Evolutionary conservation across 2,329 filamentous ascomycete species (phyloP), one percentile per base, ranked within the genome.

Genomic region (Hymenoscyphus linearis): DNA sequence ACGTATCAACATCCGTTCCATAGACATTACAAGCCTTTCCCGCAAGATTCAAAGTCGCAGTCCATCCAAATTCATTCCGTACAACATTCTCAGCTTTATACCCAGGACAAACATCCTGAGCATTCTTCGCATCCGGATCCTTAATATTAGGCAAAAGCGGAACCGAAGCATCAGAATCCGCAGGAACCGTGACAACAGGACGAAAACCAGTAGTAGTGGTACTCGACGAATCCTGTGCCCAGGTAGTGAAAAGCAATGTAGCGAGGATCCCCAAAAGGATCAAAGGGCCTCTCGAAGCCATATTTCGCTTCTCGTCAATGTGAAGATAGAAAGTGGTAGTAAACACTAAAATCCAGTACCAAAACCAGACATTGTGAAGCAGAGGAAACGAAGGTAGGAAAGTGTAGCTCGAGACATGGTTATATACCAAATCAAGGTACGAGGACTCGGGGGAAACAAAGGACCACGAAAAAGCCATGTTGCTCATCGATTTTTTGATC

Each of bases 21-120:
- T 93, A 96, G 25, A 85, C 82, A 73, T 93, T 89, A 77, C 91
- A 95, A 5, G 87, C 79, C 10, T 78, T 69, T 0, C 90, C 90
- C 7, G 88, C 88, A 12, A 96, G 80, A 2, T 75, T 80, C 55
- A 96, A 78, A 65, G 88, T 81, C 1, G 90, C 91, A 0, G 83
- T 89, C 58, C 95, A 76, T 9, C 84, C 84, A 56, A 76, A 77
- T 37, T 73, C 70, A 0, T 77, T 82, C 57, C 78, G 74, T 57
- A 77, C 72, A 14, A 90, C 78, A 70, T 88, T 84, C 18, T 79
- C 82, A 1, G 87, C 88, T 31, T 71, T 79, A 75, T 91, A 92
- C 14, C 89, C 88, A 0, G 87, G 86, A 68, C 89, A 91, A 12
- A 69, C 62, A 67, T 66, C 62, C 66, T 81, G 62, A 72, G 76